Evolutionary conservation across 2,329 filamentous ascomycete genomes (phyloP).

Genomic region (Alternaria infectoria): DNA sequence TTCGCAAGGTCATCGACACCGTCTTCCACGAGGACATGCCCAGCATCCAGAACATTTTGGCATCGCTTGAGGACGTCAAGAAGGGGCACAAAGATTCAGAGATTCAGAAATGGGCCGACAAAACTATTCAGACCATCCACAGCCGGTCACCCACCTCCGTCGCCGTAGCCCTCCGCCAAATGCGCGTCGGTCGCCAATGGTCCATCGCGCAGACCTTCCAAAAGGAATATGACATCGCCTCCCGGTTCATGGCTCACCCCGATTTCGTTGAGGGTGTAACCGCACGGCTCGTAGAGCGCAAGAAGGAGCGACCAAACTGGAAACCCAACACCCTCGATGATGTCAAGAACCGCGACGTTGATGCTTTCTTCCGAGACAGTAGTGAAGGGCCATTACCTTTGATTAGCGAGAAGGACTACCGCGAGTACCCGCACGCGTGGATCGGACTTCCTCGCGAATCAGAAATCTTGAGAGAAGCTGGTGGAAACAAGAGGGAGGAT

Average conservation of each 20-base stretch:
- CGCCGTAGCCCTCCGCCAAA: conserved; percentile 81
- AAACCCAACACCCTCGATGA: conserved; percentile 74
- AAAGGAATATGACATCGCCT: conserved; percentile 83
- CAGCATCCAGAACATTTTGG: conserved; percentile 72
- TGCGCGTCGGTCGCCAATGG: conserved; percentile 79
- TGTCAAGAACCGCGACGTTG: conserved; percentile 64
- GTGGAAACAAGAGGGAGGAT: conserved; percentile 42
- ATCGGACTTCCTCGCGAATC: conserved; percentile 77
- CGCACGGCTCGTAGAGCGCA: conserved; percentile 76
- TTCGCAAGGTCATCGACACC: conserved; percentile 83
- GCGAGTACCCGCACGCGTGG: conserved; percentile 72
- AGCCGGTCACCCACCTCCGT: conserved; percentile 85
- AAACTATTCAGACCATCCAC: conserved; percentile 76
- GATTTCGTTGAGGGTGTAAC: conserved; percentile 95
- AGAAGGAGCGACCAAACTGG: conserved; percentile 73
- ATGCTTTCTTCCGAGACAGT: conserved; percentile 68
- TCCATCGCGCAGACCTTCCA: conserved; percentile 83
- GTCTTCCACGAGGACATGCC: conserved; percentile 59
- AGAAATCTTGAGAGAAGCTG: conserved; percentile 59
- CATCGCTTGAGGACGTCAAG: conserved; percentile 62
- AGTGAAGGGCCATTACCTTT: conserved; percentile 59
- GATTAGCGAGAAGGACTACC: conserved; percentile 67
- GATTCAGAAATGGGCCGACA: conserved; percentile 75
- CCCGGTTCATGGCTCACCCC: conserved; percentile 85
- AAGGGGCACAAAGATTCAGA: conserved; percentile 40